A percentile compares a stretch with the other conserved stretches of the same genome.
These are phyloP conservation scores for Dothistroma pini DNA, from an alignment of 2,329 filamentous ascomycete genomes.

Conservation along the genomic window DNA sequence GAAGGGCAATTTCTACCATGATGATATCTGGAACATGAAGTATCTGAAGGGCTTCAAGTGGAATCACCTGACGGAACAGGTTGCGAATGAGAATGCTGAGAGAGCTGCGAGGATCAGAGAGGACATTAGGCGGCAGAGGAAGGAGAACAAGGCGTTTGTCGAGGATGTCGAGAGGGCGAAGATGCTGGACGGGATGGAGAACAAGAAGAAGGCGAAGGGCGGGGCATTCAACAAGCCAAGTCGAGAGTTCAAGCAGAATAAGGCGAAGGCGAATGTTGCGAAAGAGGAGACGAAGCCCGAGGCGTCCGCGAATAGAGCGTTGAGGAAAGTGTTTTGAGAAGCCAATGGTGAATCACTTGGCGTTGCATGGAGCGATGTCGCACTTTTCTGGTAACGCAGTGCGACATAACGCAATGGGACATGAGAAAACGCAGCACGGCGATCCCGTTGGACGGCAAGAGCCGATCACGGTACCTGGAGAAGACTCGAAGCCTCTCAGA, in stretches of 20 bases:
- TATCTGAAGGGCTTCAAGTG: conserved; percentile 85
- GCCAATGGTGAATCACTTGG: background rate
- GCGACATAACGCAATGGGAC: no score
- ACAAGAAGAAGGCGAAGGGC: conserved; percentile 55
- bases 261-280: conserved; percentile 18
- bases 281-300: conserved; percentile 7
- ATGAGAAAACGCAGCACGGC: no score
- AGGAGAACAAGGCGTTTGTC: conserved; percentile 78
- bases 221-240: conserved; percentile 27
- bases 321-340: conserved; percentile 23
- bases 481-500: no score
- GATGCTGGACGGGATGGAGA: conserved; percentile 68
- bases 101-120: conserved; percentile 69
- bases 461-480: no score
- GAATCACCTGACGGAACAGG: conserved; percentile 68
- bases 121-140: conserved; percentile 70
- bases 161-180: conserved; percentile 75
- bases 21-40: conserved; percentile 81
- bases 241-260: conserved; percentile 62
- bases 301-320: conserved; percentile 8
- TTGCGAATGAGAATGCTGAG: conserved; percentile 77
- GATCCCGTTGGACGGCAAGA: no score
- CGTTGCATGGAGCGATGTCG: background rate
- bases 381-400: no score
- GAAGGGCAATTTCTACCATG: conserved; percentile 77